Evolutionary conservation across 768 basidiomycete species (phyloP).

Genomic region (Collybia sordida): DNA sequence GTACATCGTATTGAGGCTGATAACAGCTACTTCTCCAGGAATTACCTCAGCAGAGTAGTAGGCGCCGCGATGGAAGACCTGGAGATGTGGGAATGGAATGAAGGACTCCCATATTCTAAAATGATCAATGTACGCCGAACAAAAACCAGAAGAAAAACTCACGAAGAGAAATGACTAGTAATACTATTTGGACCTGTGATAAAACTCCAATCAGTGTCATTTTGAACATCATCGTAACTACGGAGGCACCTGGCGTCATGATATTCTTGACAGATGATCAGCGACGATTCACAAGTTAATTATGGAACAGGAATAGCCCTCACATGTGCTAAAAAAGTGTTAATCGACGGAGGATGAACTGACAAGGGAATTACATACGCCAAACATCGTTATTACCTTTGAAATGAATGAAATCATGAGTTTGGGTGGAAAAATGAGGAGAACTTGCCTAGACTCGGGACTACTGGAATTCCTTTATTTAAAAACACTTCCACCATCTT

Average conservation of each 20-base stretch:
- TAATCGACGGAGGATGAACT: slow-evolving; percentile 9
- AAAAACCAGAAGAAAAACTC: slow-evolving; percentile 24
- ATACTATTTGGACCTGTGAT: slow-evolving; percentile 63
- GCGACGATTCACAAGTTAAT: slow-evolving; percentile 4
- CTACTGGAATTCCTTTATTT: slow-evolving; percentile 68
- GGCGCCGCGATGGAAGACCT: slow-evolving; percentile 85
- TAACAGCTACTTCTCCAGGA: slow-evolving; percentile 69
- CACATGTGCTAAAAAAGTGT: slow-evolving; percentile 53
- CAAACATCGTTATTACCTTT: slow-evolving; percentile 91
- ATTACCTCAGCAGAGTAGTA: slow-evolving; percentile 84
- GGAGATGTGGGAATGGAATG: slow-evolving; percentile 75
- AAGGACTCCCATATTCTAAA: slow-evolving; percentile 77
- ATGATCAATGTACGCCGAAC: slow-evolving; percentile 10
- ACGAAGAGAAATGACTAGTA: slow-evolving; percentile 70
- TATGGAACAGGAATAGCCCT: slow-evolving; percentile 15
- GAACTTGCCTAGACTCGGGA: slow-evolving; percentile 72
- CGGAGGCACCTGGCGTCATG: slow-evolving; percentile 52
- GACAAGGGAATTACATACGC: slow-evolving; percentile 49
- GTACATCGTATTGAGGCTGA: slow-evolving; percentile 89
- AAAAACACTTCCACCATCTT: slow-evolving; percentile 78
- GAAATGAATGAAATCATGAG: not conserved
- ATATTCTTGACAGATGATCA: slow-evolving; percentile 50
- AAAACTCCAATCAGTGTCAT: not conserved
- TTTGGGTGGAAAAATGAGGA: not conserved
- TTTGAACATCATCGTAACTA: slow-evolving; percentile 1